phyloP scores from a whole-genome alignment of 2,329 filamentous ascomycete species.

The Colletotrichum incanum region DNA sequence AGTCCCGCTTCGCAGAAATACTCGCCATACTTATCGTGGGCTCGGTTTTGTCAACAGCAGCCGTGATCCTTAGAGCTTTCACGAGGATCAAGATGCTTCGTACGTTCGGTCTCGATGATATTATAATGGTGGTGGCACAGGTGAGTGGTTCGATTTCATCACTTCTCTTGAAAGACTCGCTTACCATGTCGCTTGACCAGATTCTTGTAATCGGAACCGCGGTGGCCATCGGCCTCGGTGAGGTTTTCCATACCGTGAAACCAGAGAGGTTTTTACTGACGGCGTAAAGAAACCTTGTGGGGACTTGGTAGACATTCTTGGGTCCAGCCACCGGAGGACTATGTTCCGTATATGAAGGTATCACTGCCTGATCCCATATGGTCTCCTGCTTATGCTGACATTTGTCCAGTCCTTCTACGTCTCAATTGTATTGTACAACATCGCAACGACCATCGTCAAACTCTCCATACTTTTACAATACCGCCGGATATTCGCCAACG shows the following conservation, averaged over 20 bases:
- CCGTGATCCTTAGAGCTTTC: slow-evolving; percentile 46
- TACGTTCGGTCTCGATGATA: slow-evolving; percentile 47
- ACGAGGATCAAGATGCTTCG: slow-evolving; percentile 45
- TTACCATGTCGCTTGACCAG: background rate
- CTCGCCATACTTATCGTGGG: slow-evolving; percentile 46
- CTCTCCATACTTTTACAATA: slow-evolving; percentile 58
- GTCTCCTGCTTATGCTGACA: background rate
- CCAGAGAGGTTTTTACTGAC: background rate
- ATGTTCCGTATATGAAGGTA: slow-evolving; percentile 47
- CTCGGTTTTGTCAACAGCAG: slow-evolving; percentile 44
- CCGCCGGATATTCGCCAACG: slow-evolving; percentile 55
- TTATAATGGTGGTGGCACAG: slow-evolving; percentile 46
- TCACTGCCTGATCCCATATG: too few species aligned
- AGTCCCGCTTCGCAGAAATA: slow-evolving; percentile 45
- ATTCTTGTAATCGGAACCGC: slow-evolving; percentile 45
- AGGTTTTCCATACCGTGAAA: slow-evolving; percentile 22
- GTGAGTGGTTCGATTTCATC: background rate
- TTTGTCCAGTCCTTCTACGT: slow-evolving; percentile 49
- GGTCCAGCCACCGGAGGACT: slow-evolving; percentile 42
- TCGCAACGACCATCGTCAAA: slow-evolving; percentile 53
- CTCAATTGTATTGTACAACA: slow-evolving; percentile 54
- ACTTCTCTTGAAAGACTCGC: background rate
- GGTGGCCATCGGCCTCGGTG: slow-evolving; percentile 48
- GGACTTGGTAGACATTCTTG: slow-evolving; percentile 47
- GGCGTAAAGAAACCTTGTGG: slow-evolving; percentile 45